A percentile compares a stretch with the other conserved stretches of the same genome.
Evolutionary conservation across 106 monocot genomes (phyloP).

Genomic region (Apostasia ramifera): DNA sequence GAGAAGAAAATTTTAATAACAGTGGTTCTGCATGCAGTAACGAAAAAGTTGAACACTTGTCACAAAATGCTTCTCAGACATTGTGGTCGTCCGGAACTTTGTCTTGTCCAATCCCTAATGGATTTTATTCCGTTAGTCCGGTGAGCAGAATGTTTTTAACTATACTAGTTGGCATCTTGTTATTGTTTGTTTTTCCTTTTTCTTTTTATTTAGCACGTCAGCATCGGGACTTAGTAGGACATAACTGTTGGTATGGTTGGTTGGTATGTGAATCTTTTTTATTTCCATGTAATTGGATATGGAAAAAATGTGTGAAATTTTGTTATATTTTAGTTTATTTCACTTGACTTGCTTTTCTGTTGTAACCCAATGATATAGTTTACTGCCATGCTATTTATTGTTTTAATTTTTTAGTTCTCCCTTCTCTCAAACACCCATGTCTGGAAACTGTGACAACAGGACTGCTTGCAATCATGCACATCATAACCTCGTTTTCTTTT

Average conservation of each 20-base stretch:
- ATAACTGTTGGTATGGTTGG: not conserved
- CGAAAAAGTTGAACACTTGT: slow-evolving; percentile 28
- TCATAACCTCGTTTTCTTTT: no score
- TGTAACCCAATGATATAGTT: not conserved
- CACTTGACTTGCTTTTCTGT: not conserved
- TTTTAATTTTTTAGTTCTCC: not conserved
- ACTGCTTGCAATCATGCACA: no score
- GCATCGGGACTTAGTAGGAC: not conserved
- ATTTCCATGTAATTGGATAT: not conserved
- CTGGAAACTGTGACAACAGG: no score
- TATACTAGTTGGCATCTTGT: no score
- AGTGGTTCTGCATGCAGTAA: slow-evolving; percentile 15
- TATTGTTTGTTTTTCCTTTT: no score
- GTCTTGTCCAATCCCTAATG: slow-evolving; percentile 76
- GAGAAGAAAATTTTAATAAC: slow-evolving; percentile 18
- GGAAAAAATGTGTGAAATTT: not conserved
- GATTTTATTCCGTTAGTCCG: slow-evolving; percentile 84
- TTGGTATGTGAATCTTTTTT: not conserved
- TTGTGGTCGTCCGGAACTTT: slow-evolving; percentile 84
- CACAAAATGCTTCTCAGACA: slow-evolving; percentile 56
- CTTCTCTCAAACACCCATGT: not conserved
- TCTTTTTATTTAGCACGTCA: no score
- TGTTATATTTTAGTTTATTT: not conserved
- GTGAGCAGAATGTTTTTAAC: slow-evolving; percentile 32
- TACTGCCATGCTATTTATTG: not conserved